Percentiles rank a stretch among this genome's conserved stretches.
phyloP scores from a whole-genome alignment of 805 yeast species.

The Spathaspora boniae region DNA sequence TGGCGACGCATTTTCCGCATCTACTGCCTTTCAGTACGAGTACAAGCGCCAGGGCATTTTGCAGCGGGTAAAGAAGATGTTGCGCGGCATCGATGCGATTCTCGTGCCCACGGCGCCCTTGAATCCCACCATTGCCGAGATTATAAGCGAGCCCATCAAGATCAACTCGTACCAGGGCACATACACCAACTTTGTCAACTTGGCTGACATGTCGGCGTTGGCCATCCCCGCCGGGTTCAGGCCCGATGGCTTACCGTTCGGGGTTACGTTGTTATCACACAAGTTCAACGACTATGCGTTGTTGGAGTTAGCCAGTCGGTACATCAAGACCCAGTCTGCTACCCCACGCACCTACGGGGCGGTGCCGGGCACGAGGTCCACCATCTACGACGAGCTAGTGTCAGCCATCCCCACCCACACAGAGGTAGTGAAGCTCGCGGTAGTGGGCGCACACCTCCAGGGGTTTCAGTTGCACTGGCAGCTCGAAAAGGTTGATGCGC shows the following conservation, averaged over 20 bases:
- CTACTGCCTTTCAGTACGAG: constrained; percentile 79
- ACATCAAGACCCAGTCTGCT: constrained; percentile 48
- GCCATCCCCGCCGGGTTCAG: constrained; percentile 88
- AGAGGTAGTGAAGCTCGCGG: constrained; percentile 67
- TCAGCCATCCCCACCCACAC: constrained; percentile 43
- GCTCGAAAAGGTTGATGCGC: constrained; percentile 77
- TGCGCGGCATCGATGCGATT: constrained; percentile 66
- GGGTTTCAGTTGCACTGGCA: constrained; percentile 96
- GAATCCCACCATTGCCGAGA: constrained; percentile 76
- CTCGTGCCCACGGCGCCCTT: constrained; percentile 94
- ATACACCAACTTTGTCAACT: constrained; percentile 95
- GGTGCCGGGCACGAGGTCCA: constrained; percentile 47
- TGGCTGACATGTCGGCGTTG: constrained; percentile 89
- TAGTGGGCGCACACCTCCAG: constrained; percentile 91
- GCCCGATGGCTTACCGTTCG: constrained; percentile 83
- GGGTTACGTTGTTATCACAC: constrained; percentile 78
- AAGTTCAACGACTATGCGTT: constrained; percentile 88
- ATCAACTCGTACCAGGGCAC: constrained; percentile 93
- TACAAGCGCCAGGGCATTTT: constrained; percentile 81
- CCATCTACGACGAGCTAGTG: constrained; percentile 43
- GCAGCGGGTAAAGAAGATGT: constrained; percentile 53
- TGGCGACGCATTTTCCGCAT: constrained; percentile 77
- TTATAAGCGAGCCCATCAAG: constrained; percentile 71
- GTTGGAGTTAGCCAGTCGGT: constrained; percentile 75
- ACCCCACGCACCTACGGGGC: too few relatives aligned